These are phyloP conservation scores for Pseudogymnoascus sp. DNA, from an alignment of 2,329 filamentous ascomycete genomes.

Conservation along the genomic window DNA sequence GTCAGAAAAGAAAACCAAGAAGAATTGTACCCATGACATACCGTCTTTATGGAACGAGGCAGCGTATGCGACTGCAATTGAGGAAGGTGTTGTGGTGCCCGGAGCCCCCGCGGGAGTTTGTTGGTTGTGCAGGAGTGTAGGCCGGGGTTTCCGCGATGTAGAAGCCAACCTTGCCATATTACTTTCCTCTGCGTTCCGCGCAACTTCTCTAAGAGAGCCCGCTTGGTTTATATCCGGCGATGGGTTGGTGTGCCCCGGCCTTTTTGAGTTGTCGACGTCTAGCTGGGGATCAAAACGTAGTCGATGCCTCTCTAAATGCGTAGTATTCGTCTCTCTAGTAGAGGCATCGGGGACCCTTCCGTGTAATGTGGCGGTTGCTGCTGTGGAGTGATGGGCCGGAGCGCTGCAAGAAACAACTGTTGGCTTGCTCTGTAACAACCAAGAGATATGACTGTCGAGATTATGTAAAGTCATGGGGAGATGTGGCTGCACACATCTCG, in stretches of 20 bases:
- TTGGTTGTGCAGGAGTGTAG: constrained; percentile 17
- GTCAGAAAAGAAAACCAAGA: background rate
- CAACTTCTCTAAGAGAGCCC: constrained; percentile 15
- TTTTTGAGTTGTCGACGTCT: background rate
- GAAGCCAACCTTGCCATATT: constrained; percentile 26
- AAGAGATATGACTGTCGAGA: constrained; percentile 26
- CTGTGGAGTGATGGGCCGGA: background rate
- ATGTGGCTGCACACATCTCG: constrained; percentile 14
- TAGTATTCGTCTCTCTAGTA: background rate
- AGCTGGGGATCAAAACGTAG: constrained; percentile 14
- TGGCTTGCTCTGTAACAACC: constrained; percentile 25
- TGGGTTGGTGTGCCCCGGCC: constrained; percentile 17
- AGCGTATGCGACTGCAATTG: background rate
- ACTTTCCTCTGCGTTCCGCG: constrained; percentile 12
- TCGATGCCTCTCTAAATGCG: background rate
- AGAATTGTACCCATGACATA: background rate
- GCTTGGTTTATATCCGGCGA: constrained; percentile 19
- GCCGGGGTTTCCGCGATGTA: constrained; percentile 18
- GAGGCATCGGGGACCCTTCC: background rate
- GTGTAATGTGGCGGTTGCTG: background rate
- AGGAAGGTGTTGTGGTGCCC: constrained; percentile 22
- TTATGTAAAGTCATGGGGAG: constrained; percentile 30
- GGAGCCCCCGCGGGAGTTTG: background rate
- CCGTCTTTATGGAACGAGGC: constrained; percentile 1
- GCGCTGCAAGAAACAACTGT: constrained; percentile 7